These are phyloP conservation scores for Podospora comata DNA, from an alignment of 495 filamentous ascomycete genomes.

Conservation along the genomic window DNA sequence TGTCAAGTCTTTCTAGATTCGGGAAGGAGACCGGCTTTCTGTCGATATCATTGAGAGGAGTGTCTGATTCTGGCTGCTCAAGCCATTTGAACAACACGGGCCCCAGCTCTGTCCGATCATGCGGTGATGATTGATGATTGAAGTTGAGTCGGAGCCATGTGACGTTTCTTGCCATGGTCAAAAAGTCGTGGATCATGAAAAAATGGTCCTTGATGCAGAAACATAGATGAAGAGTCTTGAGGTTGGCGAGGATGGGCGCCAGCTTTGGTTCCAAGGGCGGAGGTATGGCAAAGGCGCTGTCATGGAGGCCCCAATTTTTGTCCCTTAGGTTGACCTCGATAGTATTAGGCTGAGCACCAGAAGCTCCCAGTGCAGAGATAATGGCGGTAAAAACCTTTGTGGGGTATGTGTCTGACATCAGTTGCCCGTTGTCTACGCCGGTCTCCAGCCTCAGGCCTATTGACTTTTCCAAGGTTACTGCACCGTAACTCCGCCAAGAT, in stretches of 20 bases:
- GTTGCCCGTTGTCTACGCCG: background rate
- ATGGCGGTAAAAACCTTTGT: constrained; percentile 30
- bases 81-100: constrained; percentile 11
- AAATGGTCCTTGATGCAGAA: constrained; percentile 12
- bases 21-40: constrained; percentile 17
- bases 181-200: constrained; percentile 26
- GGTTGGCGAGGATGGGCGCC: constrained; percentile 29
- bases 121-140: background rate
- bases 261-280: constrained; percentile 27
- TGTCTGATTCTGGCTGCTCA: constrained; percentile 6
- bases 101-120: background rate
- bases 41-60: background rate
- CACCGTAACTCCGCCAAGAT: constrained; percentile 38
- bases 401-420: constrained; percentile 11
- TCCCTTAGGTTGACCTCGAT: constrained; percentile 42
- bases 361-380: constrained; percentile 35
- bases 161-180: constrained; percentile 30
- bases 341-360: constrained; percentile 28
- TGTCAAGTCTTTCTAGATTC: constrained; percentile 36
- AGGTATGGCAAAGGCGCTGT: constrained; percentile 38
- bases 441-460: background rate
- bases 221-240: constrained; percentile 41
- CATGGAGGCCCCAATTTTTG: constrained; percentile 16
- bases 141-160: constrained; percentile 39
- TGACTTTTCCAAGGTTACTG: constrained; percentile 22